Base-by-base conservation (phyloP, 805 yeast genomes). In the Nakazawaea wyomingensis region DNA sequence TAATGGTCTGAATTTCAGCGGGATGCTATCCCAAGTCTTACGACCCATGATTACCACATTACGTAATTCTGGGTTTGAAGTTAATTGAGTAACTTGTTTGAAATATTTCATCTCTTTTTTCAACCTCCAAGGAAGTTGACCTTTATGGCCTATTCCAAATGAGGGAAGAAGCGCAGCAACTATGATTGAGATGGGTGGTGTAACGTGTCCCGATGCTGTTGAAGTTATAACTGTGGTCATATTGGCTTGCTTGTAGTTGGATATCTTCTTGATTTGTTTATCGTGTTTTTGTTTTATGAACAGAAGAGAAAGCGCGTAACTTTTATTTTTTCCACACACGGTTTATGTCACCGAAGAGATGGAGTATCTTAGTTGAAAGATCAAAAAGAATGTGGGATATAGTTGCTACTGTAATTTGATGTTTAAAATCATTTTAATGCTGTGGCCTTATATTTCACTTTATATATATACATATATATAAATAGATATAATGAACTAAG, bases 41-140 rank as follows among this genome's bases (percentile, higher is more conserved):
- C 97, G 73, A 11, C 99, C 99, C 99, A 93, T 93, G 3, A 93
- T 72, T 11, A 93, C 98, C 0, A 86, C 95, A 57, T 88, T 87
- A 31, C 50, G 55, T 47, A 62, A 64, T 1, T 46, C 45, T n/a
- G 64, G 58, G 19, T 54, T 57, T 5, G 36, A 35, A 18, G 65
- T 61, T 3, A 57, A 58, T 3, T 80, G 62, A 0, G 99, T 93
- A 13, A 87, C 82, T 45, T 78, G 76, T 48, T 76, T 74, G 67
- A 93, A 93, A 57, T 80, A 93, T 56, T 79, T 78, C 84, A 93
- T 86, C 59, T 93, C 99, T 40, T 81, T 71, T 43, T 78, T 71
- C 22, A 93, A 69, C 37, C 82, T 71, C 99, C 99, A 93, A 3
- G 99, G 98, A 44, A 93, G 66, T 41, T 72, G 63, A 2, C 96